phyloP scores from a whole-genome alignment of 345 rosid species.

The Euphorbia lathyris region DNA sequence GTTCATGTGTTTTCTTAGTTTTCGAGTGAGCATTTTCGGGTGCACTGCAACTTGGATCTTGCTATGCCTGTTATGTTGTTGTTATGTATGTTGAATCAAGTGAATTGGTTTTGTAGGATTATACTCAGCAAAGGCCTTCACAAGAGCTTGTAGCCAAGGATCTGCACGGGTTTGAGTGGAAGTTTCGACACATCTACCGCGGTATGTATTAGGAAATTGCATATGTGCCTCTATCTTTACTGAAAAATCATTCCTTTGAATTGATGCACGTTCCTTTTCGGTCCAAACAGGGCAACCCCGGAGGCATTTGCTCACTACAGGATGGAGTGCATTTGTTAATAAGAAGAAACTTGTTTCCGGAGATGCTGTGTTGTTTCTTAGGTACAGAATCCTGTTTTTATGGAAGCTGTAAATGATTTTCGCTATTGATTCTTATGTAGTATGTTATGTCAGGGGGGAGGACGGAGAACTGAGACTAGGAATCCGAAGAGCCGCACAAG shows the following conservation, averaged over 20 bases:
- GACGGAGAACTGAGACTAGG: conserved; percentile 96
- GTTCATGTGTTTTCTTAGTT: conserved; percentile 4
- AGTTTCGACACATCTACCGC: conserved; percentile 89
- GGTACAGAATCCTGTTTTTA: conserved; percentile 35
- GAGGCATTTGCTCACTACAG: conserved; percentile 97
- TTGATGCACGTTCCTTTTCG: conserved; percentile 5
- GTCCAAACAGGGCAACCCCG: conserved; percentile 81
- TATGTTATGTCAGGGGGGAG: conserved; percentile 60
- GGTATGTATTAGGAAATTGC: conserved; percentile 40
- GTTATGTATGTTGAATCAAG: conserved; percentile 11
- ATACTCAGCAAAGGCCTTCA: conserved; percentile 90
- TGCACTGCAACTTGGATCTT: not conserved
- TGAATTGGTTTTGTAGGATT: conserved; percentile 54
- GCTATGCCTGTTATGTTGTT: not conserved
- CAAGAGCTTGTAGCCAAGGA: conserved; percentile 98
- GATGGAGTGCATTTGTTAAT: conserved; percentile 98
- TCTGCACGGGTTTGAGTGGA: conserved; percentile 95
- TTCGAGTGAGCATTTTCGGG: not conserved
- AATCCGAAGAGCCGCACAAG: conserved; percentile 82
- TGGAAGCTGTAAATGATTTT: not conserved
- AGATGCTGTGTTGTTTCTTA: conserved; percentile 96
- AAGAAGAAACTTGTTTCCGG: conserved; percentile 98
- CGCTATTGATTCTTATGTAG: conserved; percentile 8
- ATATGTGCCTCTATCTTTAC: not conserved
- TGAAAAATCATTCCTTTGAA: not conserved